Evolutionary conservation across 257 asterid genomes (phyloP).

Genomic region (Solanum chaucha): DNA sequence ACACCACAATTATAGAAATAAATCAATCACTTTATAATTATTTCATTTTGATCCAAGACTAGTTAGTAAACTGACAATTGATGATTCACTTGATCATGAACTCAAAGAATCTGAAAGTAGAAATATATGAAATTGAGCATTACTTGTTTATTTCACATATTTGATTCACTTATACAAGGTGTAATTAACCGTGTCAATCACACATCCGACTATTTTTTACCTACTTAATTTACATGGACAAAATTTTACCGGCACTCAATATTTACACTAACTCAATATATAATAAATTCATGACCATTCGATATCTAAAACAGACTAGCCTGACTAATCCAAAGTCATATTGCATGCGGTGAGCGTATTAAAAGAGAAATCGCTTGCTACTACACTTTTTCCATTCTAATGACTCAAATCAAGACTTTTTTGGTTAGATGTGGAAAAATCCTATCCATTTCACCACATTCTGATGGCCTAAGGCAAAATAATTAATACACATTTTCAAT

Average conservation of each 20-base stretch:
- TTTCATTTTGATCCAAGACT: no score
- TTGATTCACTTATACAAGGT: background rate
- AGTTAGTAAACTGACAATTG: background rate
- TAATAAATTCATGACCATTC: no score
- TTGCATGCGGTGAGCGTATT: no score
- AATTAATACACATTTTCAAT: background rate
- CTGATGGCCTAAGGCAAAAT: no score
- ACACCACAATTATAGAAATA: accelerated
- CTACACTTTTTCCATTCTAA: no score
- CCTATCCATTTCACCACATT: background rate
- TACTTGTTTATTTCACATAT: background rate
- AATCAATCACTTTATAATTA: no score
- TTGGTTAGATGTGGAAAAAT: background rate
- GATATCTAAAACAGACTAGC: no score
- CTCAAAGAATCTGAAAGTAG: background rate
- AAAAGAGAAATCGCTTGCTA: no score
- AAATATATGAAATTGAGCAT: background rate
- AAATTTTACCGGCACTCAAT: accelerated
- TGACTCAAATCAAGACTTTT: no score
- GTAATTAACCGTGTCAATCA: background rate
- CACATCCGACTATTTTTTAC: background rate
- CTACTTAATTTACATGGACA: background rate
- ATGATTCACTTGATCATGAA: background rate
- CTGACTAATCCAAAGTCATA: no score
- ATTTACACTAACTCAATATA: background rate